Evolutionary conservation across 805 yeast species (phyloP), one percentile per base, ranked within the genome.

Genomic region (Pichia nakasei): DNA sequence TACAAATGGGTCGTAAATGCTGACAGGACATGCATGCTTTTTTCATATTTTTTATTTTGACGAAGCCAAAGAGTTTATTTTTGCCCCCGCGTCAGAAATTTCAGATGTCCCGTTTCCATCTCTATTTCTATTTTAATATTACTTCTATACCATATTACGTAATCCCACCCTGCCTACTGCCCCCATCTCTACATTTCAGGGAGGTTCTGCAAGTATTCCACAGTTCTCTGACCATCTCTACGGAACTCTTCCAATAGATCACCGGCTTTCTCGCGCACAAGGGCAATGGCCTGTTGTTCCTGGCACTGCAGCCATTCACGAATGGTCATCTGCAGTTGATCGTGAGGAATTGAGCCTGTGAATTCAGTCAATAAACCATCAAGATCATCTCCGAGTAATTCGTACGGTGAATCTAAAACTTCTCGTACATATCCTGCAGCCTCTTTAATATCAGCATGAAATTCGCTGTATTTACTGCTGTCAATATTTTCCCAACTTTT

Each of bases 251-350:
- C 54, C 19, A 79, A 59, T 67, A 83, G 69, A 27, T 58, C 62
- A 5, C 68, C 65, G 31, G 78, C 67, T 24, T 72, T 70, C 24
- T 66, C 66, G 29, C 66, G 57, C 6, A 82, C 65, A 38, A 76
- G 65, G 22, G 59, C 59, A 35, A 70, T 70, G 20, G 83, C 80
- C 49, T 73, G 75, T 12, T 63, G 60, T 0, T 86, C 83, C 52
- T 73, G 72, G 50, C 70, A 66, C 26, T 56, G 55, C 19, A 84
- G 61, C 95, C 95, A 87, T 47, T 82, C 75, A 39, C 70, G 68
- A n/a, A 86, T 73, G 0, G 83, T 75, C 82, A 81, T 77, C 12
- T 74, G 68, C 51, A 84, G 66, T 54, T 84, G 88, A 22, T 73
- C 74, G 26, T 73, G 77, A 0, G 91, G 89, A 76, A 84, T 78